Conservation (phyloP, 2,329 filamentous ascomycete genomes). For the Bipolaris zeicola region DNA sequence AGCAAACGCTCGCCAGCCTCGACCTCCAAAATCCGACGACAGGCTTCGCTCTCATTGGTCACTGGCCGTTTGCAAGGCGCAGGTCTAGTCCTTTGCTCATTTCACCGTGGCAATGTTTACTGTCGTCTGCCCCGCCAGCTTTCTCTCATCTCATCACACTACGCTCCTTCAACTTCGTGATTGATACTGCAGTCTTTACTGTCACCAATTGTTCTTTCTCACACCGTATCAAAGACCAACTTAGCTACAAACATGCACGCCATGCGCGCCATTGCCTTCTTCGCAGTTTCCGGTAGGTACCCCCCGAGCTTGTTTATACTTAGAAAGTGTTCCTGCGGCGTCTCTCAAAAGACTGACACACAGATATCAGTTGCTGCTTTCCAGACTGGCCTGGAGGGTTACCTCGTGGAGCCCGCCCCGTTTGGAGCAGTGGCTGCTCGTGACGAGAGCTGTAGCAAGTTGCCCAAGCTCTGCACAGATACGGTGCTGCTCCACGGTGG, state of each 20-base stretch:
- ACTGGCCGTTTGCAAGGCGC: conserved; percentile 13
- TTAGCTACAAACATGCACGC: conserved; percentile 12
- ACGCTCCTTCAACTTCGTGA: conserved; percentile 6
- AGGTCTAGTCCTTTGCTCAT: conserved; percentile 9
- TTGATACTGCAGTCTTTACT: conserved; percentile 2
- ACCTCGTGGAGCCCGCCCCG: conserved; percentile 5
- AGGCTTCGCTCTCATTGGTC: conserved; percentile 12
- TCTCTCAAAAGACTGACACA: neutral
- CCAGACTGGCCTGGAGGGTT: conserved; percentile 12
- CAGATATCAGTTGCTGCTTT: conserved; percentile 14
- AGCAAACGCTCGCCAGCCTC: conserved; percentile 12
- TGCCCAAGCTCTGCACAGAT: conserved; percentile 32
- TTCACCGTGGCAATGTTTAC: conserved; percentile 4
- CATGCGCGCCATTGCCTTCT: conserved; percentile 15
- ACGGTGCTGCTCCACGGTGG: conserved; percentile 20
- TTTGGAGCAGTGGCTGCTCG: conserved; percentile 12
- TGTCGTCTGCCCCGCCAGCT: neutral
- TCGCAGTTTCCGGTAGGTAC: conserved; percentile 18
- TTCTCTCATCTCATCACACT: conserved; percentile 3
- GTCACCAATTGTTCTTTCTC: neutral
- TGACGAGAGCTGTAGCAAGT: conserved; percentile 15
- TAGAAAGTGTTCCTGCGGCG: neutral
- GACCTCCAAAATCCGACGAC: conserved; percentile 12
- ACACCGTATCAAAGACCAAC: neutral
- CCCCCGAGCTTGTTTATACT: neutral